Percentiles rank a stretch among this genome's conserved stretches.
phyloP scores from a whole-genome alignment of 306 rosid species.

The Notholithocarpus densiflorus region DNA sequence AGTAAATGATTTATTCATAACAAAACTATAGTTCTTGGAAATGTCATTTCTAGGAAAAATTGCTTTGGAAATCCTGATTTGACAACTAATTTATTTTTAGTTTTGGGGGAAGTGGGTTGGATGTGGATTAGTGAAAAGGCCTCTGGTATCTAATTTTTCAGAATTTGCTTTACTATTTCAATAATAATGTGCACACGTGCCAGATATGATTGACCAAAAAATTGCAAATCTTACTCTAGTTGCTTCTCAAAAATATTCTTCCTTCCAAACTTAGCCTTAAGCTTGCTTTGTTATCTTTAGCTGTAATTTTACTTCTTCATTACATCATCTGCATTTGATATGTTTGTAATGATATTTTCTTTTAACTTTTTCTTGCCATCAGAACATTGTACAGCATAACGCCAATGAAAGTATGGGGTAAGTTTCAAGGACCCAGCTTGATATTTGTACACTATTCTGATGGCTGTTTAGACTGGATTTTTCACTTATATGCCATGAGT shows the following conservation, averaged over 20 bases:
- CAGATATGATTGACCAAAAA: not conserved
- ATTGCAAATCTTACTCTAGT: not conserved
- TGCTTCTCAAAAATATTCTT: slow-evolving; percentile 7
- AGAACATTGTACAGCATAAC: slow-evolving; percentile 38
- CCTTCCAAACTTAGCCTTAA: not conserved
- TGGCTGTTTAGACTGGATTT: slow-evolving; percentile 21
- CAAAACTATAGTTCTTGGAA: not conserved
- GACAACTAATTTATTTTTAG: not conserved
- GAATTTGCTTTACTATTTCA: not conserved
- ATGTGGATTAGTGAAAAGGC: not conserved
- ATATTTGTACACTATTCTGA: slow-evolving; percentile 46
- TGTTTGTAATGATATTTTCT: not conserved
- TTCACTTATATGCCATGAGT: slow-evolving; percentile 11
- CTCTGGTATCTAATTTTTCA: not conserved
- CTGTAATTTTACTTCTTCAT: not conserved
- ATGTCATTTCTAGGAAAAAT: not conserved
- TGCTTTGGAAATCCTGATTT: not conserved
- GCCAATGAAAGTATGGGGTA: slow-evolving; percentile 41
- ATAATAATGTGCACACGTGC: not conserved
- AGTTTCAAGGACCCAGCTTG: slow-evolving; percentile 37
- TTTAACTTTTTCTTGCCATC: slow-evolving; percentile 10
- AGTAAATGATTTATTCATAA: not conserved
- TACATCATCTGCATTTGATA: not conserved
- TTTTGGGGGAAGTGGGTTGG: not conserved
- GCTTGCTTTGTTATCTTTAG: not conserved